phyloP scores from a whole-genome alignment of 257 asterid species.

The Sherardia arvensis region DNA sequence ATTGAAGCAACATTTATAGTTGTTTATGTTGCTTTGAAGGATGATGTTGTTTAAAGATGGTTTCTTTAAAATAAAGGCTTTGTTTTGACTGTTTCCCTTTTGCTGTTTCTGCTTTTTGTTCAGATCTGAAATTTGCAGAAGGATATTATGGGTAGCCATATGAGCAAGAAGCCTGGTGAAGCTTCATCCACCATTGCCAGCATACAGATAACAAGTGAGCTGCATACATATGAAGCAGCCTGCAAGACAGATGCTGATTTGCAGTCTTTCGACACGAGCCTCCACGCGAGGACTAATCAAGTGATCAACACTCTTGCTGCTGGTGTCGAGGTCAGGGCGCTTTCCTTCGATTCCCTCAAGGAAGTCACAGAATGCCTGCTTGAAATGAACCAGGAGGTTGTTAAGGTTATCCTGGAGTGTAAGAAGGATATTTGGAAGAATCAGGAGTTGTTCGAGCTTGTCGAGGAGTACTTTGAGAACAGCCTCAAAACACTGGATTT shows the following conservation, averaged over 20 bases:
- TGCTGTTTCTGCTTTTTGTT: constrained; percentile 2
- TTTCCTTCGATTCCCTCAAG: constrained; percentile 72
- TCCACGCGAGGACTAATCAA: constrained; percentile 57
- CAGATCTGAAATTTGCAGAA: constrained; percentile 13
- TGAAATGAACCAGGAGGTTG: constrained; percentile 88
- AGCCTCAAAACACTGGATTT: constrained; percentile 72
- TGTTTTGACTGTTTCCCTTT: not conserved
- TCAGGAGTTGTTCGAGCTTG: constrained; percentile 69
- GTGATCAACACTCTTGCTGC: constrained; percentile 62
- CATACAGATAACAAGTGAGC: constrained; percentile 41
- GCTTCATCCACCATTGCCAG: constrained; percentile 45
- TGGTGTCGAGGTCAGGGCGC: constrained; percentile 77
- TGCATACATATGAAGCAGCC: constrained; percentile 68
- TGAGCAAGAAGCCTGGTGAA: constrained; percentile 76
- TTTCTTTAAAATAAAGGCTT: not conserved
- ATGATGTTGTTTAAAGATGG: not conserved
- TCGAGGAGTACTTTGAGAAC: constrained; percentile 75
- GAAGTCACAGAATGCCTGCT: constrained; percentile 75
- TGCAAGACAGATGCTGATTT: constrained; percentile 60
- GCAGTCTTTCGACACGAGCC: constrained; percentile 55
- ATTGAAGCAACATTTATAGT: constrained; percentile 1
- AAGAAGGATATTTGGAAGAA: constrained; percentile 90
- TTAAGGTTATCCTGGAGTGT: constrained; percentile 79
- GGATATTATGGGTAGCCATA: constrained; percentile 75
- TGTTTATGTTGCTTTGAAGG: not conserved